Evolutionary conservation across 352 stramenopile species (phyloP), one percentile per base, ranked within the genome.

Genomic region (Pythium aristosporum): DNA sequence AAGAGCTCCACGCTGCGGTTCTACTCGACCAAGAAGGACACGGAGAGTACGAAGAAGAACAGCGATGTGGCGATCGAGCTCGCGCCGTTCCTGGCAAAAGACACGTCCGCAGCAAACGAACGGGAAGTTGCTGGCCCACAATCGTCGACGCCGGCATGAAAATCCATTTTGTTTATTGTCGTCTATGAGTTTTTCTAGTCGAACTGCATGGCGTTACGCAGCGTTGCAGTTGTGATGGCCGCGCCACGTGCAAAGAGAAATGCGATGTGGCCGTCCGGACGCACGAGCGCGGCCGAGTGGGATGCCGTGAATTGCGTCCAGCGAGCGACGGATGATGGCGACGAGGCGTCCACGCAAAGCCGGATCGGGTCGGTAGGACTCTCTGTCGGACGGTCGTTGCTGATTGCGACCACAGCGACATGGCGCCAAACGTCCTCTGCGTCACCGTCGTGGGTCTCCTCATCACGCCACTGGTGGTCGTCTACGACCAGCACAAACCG

Each of bases 261-360:
- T n/a, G 76, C 85, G 41, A 96, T 63, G 58, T 95, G 86, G 34
- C 86, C 85, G 62, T 96, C 88, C 11, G 88, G 88, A 55, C 88
- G 86, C 20, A 96, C 67, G 23, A 96, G 73, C 34, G 77, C 73
- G 28, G 80, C 85, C 2, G 55, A 50, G 16, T 77, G 65, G 10
- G 47, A 59, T 10, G 42, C 2, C 10, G 67, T 62, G 46, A 93
- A 93, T 43, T 63, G 64, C 2, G 28, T 20, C 82, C 82, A 88
- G 44, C 75, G 57, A 9, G 72, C 60, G 25, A 52, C 65, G 42
- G 62, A 74, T 12, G 54, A 32, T 3, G n/a, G 10, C 10, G 55
- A 46, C 47, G 50, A 10, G 11, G 18, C 21, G 13, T 62, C 47
- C 47, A 67, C 47, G 12, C 20, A 21, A 21, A 57, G 28, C 18